These are phyloP conservation scores for Plasmodium vivax DNA, from an alignment of 169 alveolate species.

Conservation along the genomic window DNA sequence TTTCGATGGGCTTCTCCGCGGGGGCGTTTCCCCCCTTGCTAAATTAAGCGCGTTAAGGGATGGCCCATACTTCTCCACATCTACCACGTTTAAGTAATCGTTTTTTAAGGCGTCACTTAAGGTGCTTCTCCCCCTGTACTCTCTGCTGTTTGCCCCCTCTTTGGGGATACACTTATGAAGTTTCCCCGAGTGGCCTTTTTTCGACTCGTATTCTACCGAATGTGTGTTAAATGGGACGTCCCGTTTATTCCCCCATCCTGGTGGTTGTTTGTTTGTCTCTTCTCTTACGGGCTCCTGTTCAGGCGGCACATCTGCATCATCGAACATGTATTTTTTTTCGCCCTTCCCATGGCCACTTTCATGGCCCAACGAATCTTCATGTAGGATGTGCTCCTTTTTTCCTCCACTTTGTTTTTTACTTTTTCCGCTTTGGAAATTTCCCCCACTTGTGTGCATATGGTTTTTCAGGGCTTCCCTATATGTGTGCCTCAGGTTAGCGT, in stretches of 20 bases:
- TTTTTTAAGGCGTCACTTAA: conserved; percentile 10
- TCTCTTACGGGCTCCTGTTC: not conserved
- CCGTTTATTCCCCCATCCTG: not conserved
- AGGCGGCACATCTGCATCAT: not conserved
- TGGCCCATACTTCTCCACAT: not conserved
- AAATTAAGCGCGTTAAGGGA: conserved; percentile 47
- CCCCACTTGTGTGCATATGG: not conserved
- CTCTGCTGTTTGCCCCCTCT: not conserved
- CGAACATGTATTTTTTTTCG: not conserved
- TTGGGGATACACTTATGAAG: not conserved
- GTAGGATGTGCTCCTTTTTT: conserved; percentile 21
- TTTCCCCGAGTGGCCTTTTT: not conserved
- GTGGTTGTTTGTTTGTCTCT: not conserved
- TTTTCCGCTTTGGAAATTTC: not conserved
- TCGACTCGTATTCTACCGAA: not conserved
- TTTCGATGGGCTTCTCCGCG: not conserved
- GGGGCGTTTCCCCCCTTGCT: not conserved
- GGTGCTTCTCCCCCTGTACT: not conserved
- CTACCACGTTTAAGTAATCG: conserved; percentile 4
- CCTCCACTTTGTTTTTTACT: not conserved
- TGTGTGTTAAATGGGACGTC: not conserved
- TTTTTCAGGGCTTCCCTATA: conserved; percentile 21
- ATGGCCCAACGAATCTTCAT: not conserved
- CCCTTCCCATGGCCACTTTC: not conserved
- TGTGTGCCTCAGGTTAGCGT: not conserved